phyloP scores from a whole-genome alignment of 2,329 filamentous ascomycete genomes.

The Tolypocladium tundrense region DNA sequence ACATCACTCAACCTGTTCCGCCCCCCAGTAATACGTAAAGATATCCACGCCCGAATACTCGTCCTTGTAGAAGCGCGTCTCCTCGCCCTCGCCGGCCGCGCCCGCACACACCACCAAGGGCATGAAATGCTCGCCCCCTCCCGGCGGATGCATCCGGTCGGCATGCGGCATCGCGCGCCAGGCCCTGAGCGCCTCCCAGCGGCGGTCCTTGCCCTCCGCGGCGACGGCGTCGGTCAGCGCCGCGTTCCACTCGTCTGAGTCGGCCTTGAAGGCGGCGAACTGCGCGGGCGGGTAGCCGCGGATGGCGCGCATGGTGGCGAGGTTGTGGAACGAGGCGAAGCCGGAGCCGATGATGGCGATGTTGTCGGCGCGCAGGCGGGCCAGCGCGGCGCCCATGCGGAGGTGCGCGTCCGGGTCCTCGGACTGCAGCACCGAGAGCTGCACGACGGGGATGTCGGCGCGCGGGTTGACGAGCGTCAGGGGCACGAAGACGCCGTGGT shows the following conservation, averaged over 20 bases:
- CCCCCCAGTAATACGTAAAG: conserved; percentile 45
- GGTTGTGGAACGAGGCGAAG: conserved; percentile 48
- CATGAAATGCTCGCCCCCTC: conserved; percentile 48
- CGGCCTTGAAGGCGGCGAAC: conserved; percentile 12
- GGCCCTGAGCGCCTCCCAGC: conserved; percentile 27
- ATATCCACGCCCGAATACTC: conserved; percentile 37
- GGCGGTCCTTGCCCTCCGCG: conserved; percentile 19
- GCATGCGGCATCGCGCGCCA: conserved; percentile 39
- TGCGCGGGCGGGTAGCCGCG: conserved; percentile 11
- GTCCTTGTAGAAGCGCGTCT: conserved; percentile 35
- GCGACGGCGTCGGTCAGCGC: conserved; percentile 30
- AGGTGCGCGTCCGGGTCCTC: conserved; percentile 40
- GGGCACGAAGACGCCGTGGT: conserved; percentile 52
- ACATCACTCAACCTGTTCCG: conserved; percentile 10
- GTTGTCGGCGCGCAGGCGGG: conserved; percentile 36
- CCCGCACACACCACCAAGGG: conserved; percentile 47
- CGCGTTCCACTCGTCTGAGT: conserved; percentile 32
- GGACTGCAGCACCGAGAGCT: conserved; percentile 42
- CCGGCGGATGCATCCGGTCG: conserved; percentile 42
- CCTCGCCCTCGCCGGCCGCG: conserved; percentile 32
- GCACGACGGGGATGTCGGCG: conserved; percentile 44
- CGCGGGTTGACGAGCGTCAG: conserved; percentile 42
- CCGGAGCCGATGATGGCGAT: conserved; percentile 52
- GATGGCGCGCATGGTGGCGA: conserved; percentile 33
- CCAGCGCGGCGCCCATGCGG: conserved; percentile 42